Evolutionary conservation across 441 rosid genomes (phyloP).

Genomic region (Corymbia calophylla): DNA sequence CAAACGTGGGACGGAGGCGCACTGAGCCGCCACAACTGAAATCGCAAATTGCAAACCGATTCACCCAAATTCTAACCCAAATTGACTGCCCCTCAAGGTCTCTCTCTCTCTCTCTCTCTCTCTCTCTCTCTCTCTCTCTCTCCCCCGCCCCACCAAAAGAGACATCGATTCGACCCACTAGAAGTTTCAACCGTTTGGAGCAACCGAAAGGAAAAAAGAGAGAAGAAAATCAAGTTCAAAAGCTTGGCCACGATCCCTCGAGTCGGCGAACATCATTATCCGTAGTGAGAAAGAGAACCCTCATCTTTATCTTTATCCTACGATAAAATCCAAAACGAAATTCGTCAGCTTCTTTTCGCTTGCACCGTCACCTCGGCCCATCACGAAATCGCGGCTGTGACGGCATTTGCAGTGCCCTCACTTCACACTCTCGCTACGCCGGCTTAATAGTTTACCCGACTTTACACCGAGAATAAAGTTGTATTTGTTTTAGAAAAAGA

Average conservation of each 20-base stretch:
- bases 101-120: neutral
- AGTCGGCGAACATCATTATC: neutral
- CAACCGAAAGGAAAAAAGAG: neutral
- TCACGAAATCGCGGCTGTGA: neutral
- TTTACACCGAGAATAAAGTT: rapidly evolving
- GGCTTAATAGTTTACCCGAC: neutral
- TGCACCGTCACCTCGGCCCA: neutral
- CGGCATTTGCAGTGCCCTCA: neutral
- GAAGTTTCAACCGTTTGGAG: neutral
- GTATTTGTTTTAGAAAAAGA: neutral
- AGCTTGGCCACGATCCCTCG: neutral
- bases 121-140: neutral
- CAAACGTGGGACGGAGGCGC: neutral
- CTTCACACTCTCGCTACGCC: neutral
- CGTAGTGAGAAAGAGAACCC: neutral
- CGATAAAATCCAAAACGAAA: neutral
- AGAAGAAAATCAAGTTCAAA: neutral
- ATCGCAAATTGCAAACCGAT: neutral
- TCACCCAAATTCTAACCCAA: neutral
- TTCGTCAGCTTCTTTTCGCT: neutral
- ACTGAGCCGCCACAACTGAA: neutral
- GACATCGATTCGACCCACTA: neutral
- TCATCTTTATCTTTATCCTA: neutral
- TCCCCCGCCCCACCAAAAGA: neutral
- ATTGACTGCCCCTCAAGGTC: neutral